phyloP scores from a whole-genome alignment of 345 rosid species.

The Corymbia maculata region DNA sequence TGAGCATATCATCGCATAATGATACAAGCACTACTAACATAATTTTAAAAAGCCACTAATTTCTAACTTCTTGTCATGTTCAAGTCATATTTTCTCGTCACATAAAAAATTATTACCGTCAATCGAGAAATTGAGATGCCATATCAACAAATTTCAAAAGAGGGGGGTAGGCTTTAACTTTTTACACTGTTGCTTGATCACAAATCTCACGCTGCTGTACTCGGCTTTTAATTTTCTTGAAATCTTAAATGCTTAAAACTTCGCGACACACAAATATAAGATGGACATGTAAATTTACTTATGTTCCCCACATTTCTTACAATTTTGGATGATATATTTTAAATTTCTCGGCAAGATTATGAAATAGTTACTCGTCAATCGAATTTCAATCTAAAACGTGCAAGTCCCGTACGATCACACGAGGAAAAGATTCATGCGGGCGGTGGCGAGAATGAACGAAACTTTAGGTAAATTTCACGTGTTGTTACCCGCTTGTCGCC shows the following conservation, averaged over 20 bases:
- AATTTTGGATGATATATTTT: not conserved
- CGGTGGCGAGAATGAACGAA: not conserved
- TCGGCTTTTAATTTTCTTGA: not conserved
- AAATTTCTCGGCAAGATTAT: too few species aligned
- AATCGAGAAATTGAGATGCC: not conserved
- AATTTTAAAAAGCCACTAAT: not conserved
- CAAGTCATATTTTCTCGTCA: accelerated
- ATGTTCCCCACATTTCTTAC: not conserved
- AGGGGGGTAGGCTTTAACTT: too few species aligned
- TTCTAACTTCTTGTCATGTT: not conserved
- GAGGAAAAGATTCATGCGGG: not conserved
- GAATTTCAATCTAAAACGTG: not conserved
- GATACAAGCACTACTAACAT: accelerated
- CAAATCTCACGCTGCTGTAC: not conserved
- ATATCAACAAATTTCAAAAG: too few species aligned
- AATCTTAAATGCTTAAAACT: not conserved
- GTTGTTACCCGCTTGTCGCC: not conserved
- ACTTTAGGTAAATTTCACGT: not conserved
- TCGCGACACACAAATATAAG: not conserved
- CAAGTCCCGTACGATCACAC: not conserved
- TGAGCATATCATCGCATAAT: too few species aligned
- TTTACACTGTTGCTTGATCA: not conserved
- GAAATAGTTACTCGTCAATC: not conserved
- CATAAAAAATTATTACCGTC: not conserved
- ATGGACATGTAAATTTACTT: too few species aligned